Evolutionary conservation across 768 basidiomycete genomes (phyloP).

Genomic region (Erythrobasidium yunnanense): DNA sequence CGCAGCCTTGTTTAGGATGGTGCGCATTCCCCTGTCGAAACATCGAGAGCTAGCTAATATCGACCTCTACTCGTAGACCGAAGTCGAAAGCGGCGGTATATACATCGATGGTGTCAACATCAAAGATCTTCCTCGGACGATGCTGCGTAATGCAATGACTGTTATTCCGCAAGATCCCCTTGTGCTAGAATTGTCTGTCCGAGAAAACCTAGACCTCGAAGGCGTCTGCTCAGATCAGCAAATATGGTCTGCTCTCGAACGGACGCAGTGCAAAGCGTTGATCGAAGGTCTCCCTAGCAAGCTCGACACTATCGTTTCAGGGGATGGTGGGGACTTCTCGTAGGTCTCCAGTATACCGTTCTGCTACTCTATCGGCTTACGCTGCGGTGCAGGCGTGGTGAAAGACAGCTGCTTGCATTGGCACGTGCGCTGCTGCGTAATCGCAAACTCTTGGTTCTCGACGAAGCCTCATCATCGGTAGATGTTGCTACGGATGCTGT

Average conservation of each 20-base stretch:
- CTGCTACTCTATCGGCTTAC: neutral
- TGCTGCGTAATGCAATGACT: constrained; percentile 17
- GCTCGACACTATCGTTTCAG: constrained; percentile 25
- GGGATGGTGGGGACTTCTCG: constrained; percentile 21
- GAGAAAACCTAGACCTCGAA: constrained; percentile 30
- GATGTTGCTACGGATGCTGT: constrained; percentile 24
- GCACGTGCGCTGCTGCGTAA: constrained; percentile 27
- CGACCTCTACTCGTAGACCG: neutral
- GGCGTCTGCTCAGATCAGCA: constrained; percentile 20
- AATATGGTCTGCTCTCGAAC: constrained; percentile 29
- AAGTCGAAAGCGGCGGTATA: constrained; percentile 16
- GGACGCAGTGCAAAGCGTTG: constrained; percentile 27
- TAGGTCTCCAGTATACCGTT: neutral
- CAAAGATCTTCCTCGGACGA: neutral
- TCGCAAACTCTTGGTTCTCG: constrained; percentile 27
- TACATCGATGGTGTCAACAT: constrained; percentile 27
- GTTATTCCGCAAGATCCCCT: constrained; percentile 29
- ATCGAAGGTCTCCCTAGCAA: constrained; percentile 24
- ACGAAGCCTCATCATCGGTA: constrained; percentile 27
- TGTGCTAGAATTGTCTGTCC: constrained; percentile 20
- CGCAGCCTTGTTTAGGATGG: constrained; percentile 22
- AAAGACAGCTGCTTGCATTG: constrained; percentile 29
- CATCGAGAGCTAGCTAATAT: neutral
- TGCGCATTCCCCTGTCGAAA: neutral
- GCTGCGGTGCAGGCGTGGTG: constrained; percentile 12